These are phyloP conservation scores for Solioccasus polychromus DNA, from an alignment of 768 basidiomycete genomes.

Conservation along the genomic window DNA sequence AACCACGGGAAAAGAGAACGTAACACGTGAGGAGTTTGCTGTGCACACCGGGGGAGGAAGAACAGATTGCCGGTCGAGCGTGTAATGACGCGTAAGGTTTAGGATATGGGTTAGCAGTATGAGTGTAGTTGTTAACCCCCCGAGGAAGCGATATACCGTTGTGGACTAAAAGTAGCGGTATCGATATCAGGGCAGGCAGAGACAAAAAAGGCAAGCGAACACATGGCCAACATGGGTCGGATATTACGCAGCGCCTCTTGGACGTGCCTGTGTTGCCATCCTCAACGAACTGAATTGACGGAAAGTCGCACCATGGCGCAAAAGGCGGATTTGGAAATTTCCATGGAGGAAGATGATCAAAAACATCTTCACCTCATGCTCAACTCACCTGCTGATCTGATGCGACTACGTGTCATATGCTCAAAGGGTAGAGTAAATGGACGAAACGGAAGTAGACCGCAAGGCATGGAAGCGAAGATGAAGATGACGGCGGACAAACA, in stretches of 20 bases:
- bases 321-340: conserved; percentile 23
- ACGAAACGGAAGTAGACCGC: conserved; percentile 24
- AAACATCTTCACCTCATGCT: conserved; percentile 32
- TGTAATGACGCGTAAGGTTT: conserved; percentile 11
- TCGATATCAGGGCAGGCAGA: conserved; percentile 17
- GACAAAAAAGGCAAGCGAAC: conserved; percentile 19
- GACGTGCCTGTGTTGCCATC: conserved; percentile 26
- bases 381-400: conserved; percentile 31
- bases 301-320: conserved; percentile 23
- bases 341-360: conserved; percentile 24
- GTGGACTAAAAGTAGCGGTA: conserved; percentile 21
- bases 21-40: conserved; percentile 16
- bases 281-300: conserved; percentile 29
- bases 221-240: conserved; percentile 28
- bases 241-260: conserved; percentile 27
- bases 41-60: conserved; percentile 5
- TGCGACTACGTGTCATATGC: conserved; percentile 26
- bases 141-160: conserved; percentile 14
- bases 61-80: conserved; percentile 15
- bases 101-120: conserved; percentile 10
- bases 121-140: conserved; percentile 6
- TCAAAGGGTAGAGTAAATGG: conserved; percentile 20
- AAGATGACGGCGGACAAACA: conserved; percentile 17
- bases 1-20: conserved; percentile 17
- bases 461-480: conserved; percentile 26